Conservation (phyloP, 176 grass and related monocot genomes). For the Oropetium thomaeum region DNA sequence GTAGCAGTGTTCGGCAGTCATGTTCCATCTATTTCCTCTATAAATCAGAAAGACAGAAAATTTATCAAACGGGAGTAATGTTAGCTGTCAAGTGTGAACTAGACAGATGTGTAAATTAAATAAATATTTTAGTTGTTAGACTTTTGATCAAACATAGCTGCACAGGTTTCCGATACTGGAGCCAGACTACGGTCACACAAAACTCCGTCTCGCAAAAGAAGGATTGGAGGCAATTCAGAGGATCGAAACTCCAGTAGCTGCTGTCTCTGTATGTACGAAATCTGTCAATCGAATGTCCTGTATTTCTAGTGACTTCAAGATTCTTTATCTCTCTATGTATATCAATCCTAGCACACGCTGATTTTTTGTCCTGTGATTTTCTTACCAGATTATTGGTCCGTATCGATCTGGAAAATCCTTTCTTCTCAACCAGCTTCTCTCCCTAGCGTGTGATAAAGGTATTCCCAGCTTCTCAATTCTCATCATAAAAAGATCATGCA, state of each 20-base stretch:
- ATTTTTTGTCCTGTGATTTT: slow-evolving; percentile 5
- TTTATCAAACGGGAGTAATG: too few species aligned
- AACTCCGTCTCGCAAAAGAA: slow-evolving; percentile 63
- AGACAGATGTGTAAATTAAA: neutral
- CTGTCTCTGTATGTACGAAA: slow-evolving; percentile 58
- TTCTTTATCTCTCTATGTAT: neutral
- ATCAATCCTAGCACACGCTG: neutral
- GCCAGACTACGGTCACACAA: slow-evolving; percentile 85
- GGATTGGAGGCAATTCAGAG: slow-evolving; percentile 82
- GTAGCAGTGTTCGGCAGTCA: neutral
- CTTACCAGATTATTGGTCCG: slow-evolving; percentile 73
- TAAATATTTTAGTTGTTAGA: neutral
- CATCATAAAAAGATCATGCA: neutral
- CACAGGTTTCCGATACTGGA: slow-evolving; percentile 90
- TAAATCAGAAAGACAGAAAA: neutral
- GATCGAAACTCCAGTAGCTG: slow-evolving; percentile 73
- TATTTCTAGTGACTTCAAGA: neutral
- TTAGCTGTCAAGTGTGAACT: too few species aligned
- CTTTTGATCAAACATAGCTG: slow-evolving; percentile 9
- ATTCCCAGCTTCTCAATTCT: neutral
- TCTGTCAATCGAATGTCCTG: neutral
- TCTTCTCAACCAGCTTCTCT: slow-evolving; percentile 95
- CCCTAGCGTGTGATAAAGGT: slow-evolving; percentile 81
- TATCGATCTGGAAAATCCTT: slow-evolving; percentile 95
- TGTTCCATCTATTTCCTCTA: neutral